Base-by-base conservation (phyloP, 768 basidiomycete genomes). In the Macrolepiota fuliginosa region DNA sequence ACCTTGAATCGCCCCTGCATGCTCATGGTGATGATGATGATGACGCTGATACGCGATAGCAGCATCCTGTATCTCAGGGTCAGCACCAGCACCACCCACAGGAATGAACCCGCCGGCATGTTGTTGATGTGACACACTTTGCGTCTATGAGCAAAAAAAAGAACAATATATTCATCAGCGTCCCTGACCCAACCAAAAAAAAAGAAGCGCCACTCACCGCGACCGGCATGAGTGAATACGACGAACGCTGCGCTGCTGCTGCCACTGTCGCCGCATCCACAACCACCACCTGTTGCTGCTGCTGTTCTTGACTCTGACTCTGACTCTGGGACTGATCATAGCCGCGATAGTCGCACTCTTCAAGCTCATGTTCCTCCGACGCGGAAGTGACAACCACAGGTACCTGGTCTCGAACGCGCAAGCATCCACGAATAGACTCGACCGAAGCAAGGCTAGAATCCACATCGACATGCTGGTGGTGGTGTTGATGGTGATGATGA, bases 391-490 rank as follows among this genome's bases (percentile, higher is more conserved):
- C 15, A 32, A 32, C 7, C 7, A 3, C 29, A 7, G 29, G 29
- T 45, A 45, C 42, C 7, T 45, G 42, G n/a, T 19, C 10, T 45
- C 42, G 42, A 32, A 32, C 29, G 7, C 29, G 29, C 29, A 32
- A 32, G 7, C 29, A 32, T 19, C 42, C 19, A 45, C 19, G 42
- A 19, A 19, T 45, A 32, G 29, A 32, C 0, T 49, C 47, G 5
- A 22, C 19, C 10, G 47, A 49, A 24, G 47, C 22, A 4, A 15
- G 10, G 9, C 19, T 49, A 83, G 83, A 85, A 85, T 90, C 91
- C 90, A 91, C 90, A 90, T 91, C 90, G 91, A 89, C 89, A 89
- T 25, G 47, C 25, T 22, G 47, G 0, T 49, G 47, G 11, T 49
- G 47, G 22, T 49, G 47, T 11, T 49, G 47, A 0, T 49, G 47